Evolutionary conservation across 2,329 filamentous ascomycete species (phyloP), one percentile per base, ranked within the genome.

Genomic region (Aspergillus ibericus): DNA sequence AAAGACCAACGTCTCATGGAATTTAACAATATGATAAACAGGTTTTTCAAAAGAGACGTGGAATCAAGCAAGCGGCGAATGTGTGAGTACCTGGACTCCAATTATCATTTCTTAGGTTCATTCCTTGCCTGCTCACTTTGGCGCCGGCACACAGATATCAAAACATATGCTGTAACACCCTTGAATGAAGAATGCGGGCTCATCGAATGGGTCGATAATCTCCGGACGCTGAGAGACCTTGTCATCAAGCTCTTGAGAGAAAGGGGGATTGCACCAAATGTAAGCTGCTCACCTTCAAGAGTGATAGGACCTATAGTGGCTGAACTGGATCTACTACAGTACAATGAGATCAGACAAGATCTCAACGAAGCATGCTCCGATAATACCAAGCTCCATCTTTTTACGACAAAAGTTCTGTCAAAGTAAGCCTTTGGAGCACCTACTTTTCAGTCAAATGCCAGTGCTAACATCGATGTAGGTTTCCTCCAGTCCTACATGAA

Each of bases 1-100:
- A 99, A 96, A 65, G 96, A 99, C 69, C 93, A 98, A 74, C 91
- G 95, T 53, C 86, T 99, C 18, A 99, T 99, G 93, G 96, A 99
- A 72, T 99, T 99, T 81, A 99, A 98, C 73, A 88, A 89, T 47
- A 95, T 98, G 85, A 98, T 99, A 80, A 99, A 99, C 73, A 85
- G 95, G 59, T 92, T 93, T 2, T 78, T 99, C 57, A 96, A 97
- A 72, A 88, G 90, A 61, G 93, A 98, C 69, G 88, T 93, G 2
- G 93, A 97, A 71, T 91, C 92, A 15, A 96, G 91, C 75, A 90
- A 91, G 72, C 86, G 95, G 15, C 90, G 95, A 64, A 83, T 99
- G 56, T 96, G 78, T 81, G 70, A 64, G 78, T 58, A 36, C 29
- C 48, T 12, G 29, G 22, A 13, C 29, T 8, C 15, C 20, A 16